Evolutionary conservation across 2,329 filamentous ascomycete species (phyloP).

Genomic region (Cephalotrichum gorgonifer): DNA sequence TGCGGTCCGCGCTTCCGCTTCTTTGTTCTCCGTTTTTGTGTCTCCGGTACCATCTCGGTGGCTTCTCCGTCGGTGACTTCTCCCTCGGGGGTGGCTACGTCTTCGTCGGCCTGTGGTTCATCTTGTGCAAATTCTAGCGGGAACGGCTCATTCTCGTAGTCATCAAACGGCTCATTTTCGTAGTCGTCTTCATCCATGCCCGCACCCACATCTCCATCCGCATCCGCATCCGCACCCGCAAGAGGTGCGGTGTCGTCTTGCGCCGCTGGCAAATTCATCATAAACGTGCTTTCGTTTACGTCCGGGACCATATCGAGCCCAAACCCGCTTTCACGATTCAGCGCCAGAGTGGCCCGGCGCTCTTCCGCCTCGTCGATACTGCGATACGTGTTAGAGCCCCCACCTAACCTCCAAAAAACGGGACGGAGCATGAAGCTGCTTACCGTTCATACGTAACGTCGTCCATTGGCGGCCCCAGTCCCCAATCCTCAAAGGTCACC

Average conservation of each 20-base stretch:
- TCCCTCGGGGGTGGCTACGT: slow-evolving; percentile 2
- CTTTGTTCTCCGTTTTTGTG: slow-evolving; percentile 4
- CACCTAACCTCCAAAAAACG: not conserved
- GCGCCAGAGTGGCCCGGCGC: slow-evolving; percentile 24
- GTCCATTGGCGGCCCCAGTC: slow-evolving; percentile 24
- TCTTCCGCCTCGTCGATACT: slow-evolving; percentile 30
- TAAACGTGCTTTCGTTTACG: slow-evolving; percentile 30
- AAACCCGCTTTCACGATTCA: slow-evolving; percentile 37
- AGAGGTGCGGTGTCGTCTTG: slow-evolving; percentile 10
- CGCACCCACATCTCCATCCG: too few species aligned
- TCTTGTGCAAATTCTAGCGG: slow-evolving; percentile 6
- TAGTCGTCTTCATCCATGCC: slow-evolving; percentile 11
- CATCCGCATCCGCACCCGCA: too few species aligned
- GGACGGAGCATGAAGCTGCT: not conserved
- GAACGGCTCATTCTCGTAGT: not conserved
- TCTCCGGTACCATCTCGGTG: not conserved
- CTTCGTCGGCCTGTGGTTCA: slow-evolving; percentile 6
- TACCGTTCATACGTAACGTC: slow-evolving; percentile 33
- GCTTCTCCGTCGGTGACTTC: too few species aligned
- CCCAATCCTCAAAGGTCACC: slow-evolving; percentile 30
- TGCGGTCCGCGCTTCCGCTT: slow-evolving; percentile 36
- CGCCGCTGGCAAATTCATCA: slow-evolving; percentile 21
- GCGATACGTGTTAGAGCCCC: not conserved
- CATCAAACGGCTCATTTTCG: not conserved
- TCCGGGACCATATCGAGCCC: slow-evolving; percentile 27